A percentile compares a stretch with the other conserved stretches of the same genome.
These are phyloP conservation scores for Eragrostis curvula DNA, from an alignment of 176 grass and related monocot species.

Conservation along the genomic window DNA sequence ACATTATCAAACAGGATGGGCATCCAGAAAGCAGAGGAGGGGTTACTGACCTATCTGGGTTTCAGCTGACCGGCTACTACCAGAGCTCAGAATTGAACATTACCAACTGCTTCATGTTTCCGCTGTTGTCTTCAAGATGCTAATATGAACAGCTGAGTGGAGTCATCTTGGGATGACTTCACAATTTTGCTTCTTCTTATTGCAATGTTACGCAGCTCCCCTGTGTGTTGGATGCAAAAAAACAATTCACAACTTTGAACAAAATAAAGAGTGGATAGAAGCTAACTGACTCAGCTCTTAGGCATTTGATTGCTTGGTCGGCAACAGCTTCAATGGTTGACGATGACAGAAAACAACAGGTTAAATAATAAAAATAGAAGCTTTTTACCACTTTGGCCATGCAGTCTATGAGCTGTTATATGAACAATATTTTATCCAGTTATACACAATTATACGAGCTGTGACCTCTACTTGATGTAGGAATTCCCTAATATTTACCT, in stretches of 20 bases:
- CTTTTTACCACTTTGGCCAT: neutral
- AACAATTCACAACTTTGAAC: neutral
- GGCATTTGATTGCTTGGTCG: slow-evolving; percentile 30
- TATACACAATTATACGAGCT: neutral
- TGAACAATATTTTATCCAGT: neutral
- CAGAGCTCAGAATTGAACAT: slow-evolving; percentile 2
- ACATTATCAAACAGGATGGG: slow-evolving; percentile 2
- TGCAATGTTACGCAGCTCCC: too few species aligned
- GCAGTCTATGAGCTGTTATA: neutral
- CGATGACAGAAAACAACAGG: neutral
- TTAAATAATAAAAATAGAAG: slow-evolving; percentile 6
- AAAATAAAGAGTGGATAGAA: slow-evolving; percentile 30
- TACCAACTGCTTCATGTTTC: neutral
- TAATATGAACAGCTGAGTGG: slow-evolving; percentile 26
- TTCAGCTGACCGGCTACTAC: slow-evolving; percentile 25
- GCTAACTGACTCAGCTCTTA: slow-evolving; percentile 51
- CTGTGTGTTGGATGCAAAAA: too few species aligned
- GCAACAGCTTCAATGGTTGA: slow-evolving; percentile 15
- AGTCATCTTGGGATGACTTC: slow-evolving; percentile 16
- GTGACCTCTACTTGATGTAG: neutral
- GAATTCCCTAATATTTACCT: neutral
- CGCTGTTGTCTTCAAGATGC: neutral
- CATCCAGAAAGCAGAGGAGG: slow-evolving; percentile 20
- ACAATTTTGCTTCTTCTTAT: neutral
- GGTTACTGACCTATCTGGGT: slow-evolving; percentile 21